These are phyloP conservation scores for Xerocomus spinulosus DNA, from an alignment of 768 basidiomycete species.

Conservation along the genomic window DNA sequence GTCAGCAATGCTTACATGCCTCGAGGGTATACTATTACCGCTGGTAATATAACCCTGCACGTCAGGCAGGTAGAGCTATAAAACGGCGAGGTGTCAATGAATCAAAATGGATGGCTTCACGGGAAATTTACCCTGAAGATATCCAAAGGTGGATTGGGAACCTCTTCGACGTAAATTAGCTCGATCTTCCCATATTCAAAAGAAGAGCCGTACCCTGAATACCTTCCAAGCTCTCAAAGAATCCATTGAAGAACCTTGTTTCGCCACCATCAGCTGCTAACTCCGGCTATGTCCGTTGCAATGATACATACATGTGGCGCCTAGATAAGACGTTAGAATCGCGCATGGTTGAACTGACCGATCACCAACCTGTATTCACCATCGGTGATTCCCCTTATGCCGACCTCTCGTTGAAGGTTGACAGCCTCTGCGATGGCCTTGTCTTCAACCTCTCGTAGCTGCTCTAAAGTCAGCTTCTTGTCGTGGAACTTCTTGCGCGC, in stretches of 20 bases:
- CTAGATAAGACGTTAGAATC: conserved; percentile 10
- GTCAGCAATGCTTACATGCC: background rate
- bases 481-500: conserved; percentile 34
- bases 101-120: no score
- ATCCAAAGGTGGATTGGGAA: conserved; percentile 19
- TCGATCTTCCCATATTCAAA: background rate
- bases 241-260: conserved; percentile 26
- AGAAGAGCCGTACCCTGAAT: conserved; percentile 18
- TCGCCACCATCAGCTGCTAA: background rate
- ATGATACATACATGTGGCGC: conserved; percentile 23
- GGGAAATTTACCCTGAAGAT: conserved; percentile 30
- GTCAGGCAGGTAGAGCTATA: conserved; percentile 27
- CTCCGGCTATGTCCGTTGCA: no score
- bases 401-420: conserved; percentile 36
- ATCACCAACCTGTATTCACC: conserved; percentile 36
- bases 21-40: conserved; percentile 6
- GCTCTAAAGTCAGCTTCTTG: conserved; percentile 30
- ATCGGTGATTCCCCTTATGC: conserved; percentile 40
- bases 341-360: background rate
- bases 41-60: conserved; percentile 18
- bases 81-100: no score
- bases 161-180: conserved; percentile 13
- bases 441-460: conserved; percentile 38
- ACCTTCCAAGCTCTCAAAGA: conserved; percentile 24
- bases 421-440: conserved; percentile 35